Evolutionary conservation across 169 alveolate genomes (phyloP).

Genomic region (Babesia ovis): DNA sequence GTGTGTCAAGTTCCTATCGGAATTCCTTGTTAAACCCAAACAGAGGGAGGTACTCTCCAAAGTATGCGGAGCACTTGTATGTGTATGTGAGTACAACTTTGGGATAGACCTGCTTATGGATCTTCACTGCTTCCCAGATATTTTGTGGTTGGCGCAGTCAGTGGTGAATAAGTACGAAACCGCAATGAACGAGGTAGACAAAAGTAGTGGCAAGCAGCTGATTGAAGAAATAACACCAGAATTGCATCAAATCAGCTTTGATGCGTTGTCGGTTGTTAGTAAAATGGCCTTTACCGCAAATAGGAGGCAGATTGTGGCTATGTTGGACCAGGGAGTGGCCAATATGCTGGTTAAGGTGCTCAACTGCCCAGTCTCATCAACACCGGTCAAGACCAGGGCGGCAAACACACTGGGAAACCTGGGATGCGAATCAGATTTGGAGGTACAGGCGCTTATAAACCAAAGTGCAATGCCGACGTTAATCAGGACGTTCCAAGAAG

Average conservation of each 20-base stretch:
- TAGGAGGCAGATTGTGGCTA: constrained; percentile 75
- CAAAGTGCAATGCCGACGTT: constrained; percentile 79
- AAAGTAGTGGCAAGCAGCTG: background rate
- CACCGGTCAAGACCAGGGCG: constrained; percentile 83
- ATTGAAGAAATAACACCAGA: constrained; percentile 21
- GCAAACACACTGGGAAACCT: constrained; percentile 85
- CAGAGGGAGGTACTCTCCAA: constrained; percentile 27
- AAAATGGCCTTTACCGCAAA: constrained; percentile 83
- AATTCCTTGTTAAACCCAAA: constrained; percentile 13
- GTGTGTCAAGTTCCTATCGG: constrained; percentile 6
- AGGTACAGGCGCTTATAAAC: constrained; percentile 79
- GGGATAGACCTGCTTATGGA: constrained; percentile 60
- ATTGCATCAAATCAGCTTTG: constrained; percentile 76
- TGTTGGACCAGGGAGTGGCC: constrained; percentile 74
- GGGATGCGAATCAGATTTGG: constrained; percentile 84
- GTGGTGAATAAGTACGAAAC: constrained; percentile 28
- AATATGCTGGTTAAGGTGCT: constrained; percentile 79
- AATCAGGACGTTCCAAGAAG: constrained; percentile 77
- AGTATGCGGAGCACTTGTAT: constrained; percentile 38
- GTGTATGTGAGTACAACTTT: constrained; percentile 32
- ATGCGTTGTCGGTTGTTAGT: constrained; percentile 83
- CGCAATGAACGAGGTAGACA: constrained; percentile 14
- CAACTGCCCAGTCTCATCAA: constrained; percentile 75
- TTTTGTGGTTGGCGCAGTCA: constrained; percentile 28
- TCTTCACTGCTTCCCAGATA: constrained; percentile 15